These are phyloP conservation scores for Jaenimonas drosophilae DNA, from an alignment of 208 protist genomes.

Conservation along the genomic window DNA sequence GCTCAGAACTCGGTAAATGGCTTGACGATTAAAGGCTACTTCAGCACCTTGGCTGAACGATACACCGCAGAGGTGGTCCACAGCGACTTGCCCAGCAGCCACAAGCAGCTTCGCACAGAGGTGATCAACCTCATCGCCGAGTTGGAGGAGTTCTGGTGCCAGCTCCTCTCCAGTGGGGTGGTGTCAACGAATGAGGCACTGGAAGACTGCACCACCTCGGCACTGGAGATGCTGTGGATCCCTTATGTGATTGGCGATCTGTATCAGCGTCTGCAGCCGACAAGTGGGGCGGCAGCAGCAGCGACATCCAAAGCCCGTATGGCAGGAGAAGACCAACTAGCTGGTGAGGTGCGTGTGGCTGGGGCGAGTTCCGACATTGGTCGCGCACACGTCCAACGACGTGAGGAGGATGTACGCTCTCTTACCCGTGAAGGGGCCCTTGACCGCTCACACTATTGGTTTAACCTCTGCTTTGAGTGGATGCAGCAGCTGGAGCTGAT, in stretches of 20 bases:
- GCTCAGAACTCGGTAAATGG: neutral
- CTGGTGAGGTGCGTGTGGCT: too few relatives aligned
- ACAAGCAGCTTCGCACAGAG: constrained; percentile 6
- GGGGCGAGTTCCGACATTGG: too few relatives aligned
- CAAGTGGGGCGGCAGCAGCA: neutral
- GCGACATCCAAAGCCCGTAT: neutral
- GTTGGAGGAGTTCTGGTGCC: constrained; percentile 63
- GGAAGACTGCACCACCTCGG: constrained; percentile 74
- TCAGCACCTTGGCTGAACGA: constrained; percentile 26
- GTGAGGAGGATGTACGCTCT: neutral
- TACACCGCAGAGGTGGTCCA: constrained; percentile 38
- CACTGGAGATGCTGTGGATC: constrained; percentile 75
- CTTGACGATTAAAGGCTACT: constrained; percentile 54
- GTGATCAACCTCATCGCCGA: constrained; percentile 35
- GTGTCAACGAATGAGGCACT: constrained; percentile 76
- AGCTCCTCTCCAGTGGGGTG: constrained; percentile 34
- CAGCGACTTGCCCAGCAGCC: constrained; percentile 15
- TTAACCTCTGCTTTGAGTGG: constrained; percentile 65
- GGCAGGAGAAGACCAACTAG: too few relatives aligned
- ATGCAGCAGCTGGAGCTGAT: constrained; percentile 54
- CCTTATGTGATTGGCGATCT: constrained; percentile 78
- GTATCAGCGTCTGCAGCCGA: constrained; percentile 60
- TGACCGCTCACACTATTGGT: constrained; percentile 51
- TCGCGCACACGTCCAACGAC: too few relatives aligned
- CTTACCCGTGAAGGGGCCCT: constrained; percentile 61